Evolutionary conservation across 352 stramenopile genomes (phyloP), one percentile per base, ranked within the genome.

Genomic region (Globisporangium takayamanum): DNA sequence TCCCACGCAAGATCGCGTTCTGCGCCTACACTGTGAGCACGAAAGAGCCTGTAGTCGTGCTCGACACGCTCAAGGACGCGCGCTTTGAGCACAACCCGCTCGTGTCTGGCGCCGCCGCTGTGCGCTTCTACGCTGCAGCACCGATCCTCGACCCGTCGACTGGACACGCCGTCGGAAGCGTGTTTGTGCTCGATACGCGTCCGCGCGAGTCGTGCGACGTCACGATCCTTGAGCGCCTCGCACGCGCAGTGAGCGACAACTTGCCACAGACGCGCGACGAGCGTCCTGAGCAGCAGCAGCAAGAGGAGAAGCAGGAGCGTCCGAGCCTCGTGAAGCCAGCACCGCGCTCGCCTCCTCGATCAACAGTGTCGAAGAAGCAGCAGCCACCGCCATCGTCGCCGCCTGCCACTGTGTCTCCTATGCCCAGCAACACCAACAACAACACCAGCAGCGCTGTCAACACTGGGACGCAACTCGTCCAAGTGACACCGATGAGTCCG

Each of bases 111-210:
- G 75, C 78, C 30, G 87, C 92, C 5, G 74, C 87, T 50, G 87
- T 98, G 39, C 85, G 94, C n/a, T 98, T 98, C 64, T 98, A 98
- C 71, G 95, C 95, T 5, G 69, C 77, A 18, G 84, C 80, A 15
- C 84, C 84, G 5, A 88, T 94, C 53, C 51, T 92, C 14, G 73
- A 88, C 51, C 76, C 64, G 1, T 69, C 70, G 46, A 80, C 73
- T 5, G 82, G 81, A 2, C 69, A 86, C 54, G 76, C 72, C 47
- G 52, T 94, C 6, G 84, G 84, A 4, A 89, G 70, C 28, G 80
- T 94, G 28, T 94, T 94, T 62, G 84, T 94, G n/a, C 61, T 94
- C 12, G 84, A 94, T 59, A 89, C 79, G 28, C 80, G 78, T 7
- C 78, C 84, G 16, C 78, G 84, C 37, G 78, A 88, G 59, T 74